phyloP scores from a whole-genome alignment of 495 filamentous ascomycete genomes.

The Penicillium odoratum region DNA sequence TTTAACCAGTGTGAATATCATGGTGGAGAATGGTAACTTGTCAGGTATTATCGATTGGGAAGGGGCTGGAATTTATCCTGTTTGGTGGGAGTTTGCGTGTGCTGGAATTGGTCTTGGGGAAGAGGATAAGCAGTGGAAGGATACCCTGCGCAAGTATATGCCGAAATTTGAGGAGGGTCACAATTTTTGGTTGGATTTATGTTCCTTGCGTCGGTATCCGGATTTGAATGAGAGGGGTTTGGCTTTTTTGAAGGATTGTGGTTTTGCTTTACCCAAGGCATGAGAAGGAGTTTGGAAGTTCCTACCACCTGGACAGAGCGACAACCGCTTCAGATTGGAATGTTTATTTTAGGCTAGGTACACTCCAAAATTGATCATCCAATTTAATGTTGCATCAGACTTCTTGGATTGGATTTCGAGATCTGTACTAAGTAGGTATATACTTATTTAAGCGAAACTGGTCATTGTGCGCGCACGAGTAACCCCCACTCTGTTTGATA shows the following conservation, averaged over 20 bases:
- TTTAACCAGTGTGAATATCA: slow-evolving; percentile 38
- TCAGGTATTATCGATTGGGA: slow-evolving; percentile 31
- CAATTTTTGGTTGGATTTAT: slow-evolving; percentile 19
- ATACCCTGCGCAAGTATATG: slow-evolving; percentile 18
- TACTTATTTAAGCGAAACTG: no score
- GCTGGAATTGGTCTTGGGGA: slow-evolving; percentile 9
- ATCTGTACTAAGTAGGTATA: no score
- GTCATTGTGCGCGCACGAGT: no score
- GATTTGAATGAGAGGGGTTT: slow-evolving; percentile 13
- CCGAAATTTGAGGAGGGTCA: slow-evolving; percentile 17
- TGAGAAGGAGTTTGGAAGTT: no score
- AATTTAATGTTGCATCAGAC: no score
- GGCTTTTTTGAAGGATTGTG: slow-evolving; percentile 11
- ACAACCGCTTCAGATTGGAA: no score
- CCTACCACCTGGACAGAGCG: no score
- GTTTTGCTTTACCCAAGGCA: no score
- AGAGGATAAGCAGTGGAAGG: slow-evolving; percentile 23
- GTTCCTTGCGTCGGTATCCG: slow-evolving; percentile 13
- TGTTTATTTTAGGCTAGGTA: no score
- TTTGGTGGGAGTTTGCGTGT: slow-evolving; percentile 27
- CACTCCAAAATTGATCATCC: no score
- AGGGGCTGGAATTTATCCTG: slow-evolving; percentile 24
- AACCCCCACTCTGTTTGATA: no score
- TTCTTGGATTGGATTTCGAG: no score
- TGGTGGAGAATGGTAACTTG: slow-evolving; percentile 20